Conservation (phyloP, 2,329 filamentous ascomycete species). For the Hypoxylon sp. region DNA sequence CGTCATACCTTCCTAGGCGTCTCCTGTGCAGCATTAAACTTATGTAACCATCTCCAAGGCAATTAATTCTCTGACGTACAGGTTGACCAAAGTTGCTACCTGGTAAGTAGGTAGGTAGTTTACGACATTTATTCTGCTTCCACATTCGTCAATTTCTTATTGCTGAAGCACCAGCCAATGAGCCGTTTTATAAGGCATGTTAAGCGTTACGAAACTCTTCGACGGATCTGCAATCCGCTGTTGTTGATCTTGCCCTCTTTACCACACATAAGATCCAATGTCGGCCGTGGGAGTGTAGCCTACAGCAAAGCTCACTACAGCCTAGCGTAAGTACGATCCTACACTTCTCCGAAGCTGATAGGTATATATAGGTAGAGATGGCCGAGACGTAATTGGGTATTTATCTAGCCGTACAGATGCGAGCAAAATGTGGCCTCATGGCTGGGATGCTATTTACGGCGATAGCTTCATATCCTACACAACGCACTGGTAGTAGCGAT, state of each 20-base stretch:
- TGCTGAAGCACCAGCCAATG: conserved; percentile 25
- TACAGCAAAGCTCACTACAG: conserved; percentile 21
- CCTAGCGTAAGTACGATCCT: conserved; percentile 29
- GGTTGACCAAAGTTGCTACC: not conserved
- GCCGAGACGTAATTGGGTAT: conserved; percentile 13
- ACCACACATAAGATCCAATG: conserved; percentile 25
- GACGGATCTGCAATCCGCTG: conserved; percentile 9
- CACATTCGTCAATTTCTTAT: conserved; percentile 21
- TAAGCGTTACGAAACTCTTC: conserved; percentile 25
- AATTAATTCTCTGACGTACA: conserved; percentile 4
- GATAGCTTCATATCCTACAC: conserved; percentile 1
- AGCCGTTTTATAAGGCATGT: conserved; percentile 17
- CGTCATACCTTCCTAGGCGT: conserved; percentile 19
- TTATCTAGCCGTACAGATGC: conserved; percentile 2
- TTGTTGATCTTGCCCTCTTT: conserved; percentile 29
- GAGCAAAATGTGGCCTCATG: conserved; percentile 7
- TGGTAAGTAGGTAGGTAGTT: no score
- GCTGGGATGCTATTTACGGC: conserved; percentile 11
- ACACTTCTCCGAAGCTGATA: conserved; percentile 19
- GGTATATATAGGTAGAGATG: conserved; percentile 16
- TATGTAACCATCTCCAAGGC: conserved; percentile 10
- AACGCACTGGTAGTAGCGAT: not conserved
- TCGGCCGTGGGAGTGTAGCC: conserved; percentile 25
- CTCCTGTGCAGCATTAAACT: not conserved
- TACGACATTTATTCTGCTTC: conserved; percentile 21